Evolutionary conservation across 169 alveolate species (phyloP).

Genomic region (Plasmodium relictum): DNA sequence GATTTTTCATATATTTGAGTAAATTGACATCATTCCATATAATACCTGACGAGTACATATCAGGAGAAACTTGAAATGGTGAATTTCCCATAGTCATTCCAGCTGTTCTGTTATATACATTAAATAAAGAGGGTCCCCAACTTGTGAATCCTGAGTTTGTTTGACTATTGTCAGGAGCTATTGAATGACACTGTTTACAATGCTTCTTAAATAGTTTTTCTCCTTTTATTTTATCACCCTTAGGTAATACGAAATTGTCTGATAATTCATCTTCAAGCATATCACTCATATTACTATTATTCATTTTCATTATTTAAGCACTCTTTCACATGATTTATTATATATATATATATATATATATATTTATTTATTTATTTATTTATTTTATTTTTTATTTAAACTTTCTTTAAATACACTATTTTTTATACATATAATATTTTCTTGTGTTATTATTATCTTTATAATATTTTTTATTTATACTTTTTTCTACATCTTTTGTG

Average conservation of each 20-base stretch:
- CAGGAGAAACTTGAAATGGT: conserved; percentile 82
- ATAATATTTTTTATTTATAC: background rate
- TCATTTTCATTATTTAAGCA: conserved; percentile 19
- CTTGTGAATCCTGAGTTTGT: conserved; percentile 84
- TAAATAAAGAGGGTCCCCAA: conserved; percentile 89
- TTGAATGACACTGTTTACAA: conserved; percentile 90
- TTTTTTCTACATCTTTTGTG: background rate
- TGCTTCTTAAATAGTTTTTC: conserved; percentile 88
- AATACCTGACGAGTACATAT: conserved; percentile 82
- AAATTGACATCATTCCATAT: conserved; percentile 89
- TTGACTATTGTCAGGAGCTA: conserved; percentile 89
- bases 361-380: background rate
- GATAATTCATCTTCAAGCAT: conserved; percentile 79
- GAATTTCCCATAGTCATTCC: conserved; percentile 82
- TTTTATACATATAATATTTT: background rate
- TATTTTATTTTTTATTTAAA: background rate
- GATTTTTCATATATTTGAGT: conserved; percentile 88
- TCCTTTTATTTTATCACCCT: conserved; percentile 86
- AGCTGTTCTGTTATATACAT: conserved; percentile 88
- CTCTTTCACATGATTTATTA: background rate
- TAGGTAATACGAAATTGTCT: conserved; percentile 83
- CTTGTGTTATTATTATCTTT: background rate
- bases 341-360: conserved; percentile 1
- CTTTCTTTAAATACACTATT: background rate
- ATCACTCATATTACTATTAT: conserved; percentile 55